A percentile compares a stretch with the other conserved stretches of the same genome.
Conservation (phyloP, 176 grass and related monocot species). For the Ampelocalamus luodianensis region DNA sequence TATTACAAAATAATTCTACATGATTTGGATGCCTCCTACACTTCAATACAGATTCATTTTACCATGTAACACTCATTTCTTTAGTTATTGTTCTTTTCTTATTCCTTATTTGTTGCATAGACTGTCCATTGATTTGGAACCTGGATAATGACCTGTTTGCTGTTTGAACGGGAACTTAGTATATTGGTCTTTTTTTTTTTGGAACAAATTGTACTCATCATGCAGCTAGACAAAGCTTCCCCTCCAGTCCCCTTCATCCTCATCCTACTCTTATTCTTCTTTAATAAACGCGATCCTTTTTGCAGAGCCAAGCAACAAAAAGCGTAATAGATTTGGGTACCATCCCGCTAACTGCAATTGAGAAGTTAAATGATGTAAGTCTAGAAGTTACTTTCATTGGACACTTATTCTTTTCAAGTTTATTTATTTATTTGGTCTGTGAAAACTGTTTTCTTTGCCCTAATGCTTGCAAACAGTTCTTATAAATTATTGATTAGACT, state of each 20-base stretch:
- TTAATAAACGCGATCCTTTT: slow-evolving; percentile 36
- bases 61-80: not conserved
- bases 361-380: slow-evolving; percentile 94
- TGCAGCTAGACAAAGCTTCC: not conserved
- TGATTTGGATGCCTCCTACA: not conserved
- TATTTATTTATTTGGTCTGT: not conserved
- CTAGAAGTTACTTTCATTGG: not conserved
- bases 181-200: not conserved
- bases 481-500: slow-evolving; percentile 34
- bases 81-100: not conserved
- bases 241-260: not conserved
- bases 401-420: slow-evolving; percentile 17
- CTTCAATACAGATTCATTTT: slow-evolving; percentile 15
- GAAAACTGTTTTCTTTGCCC: slow-evolving; percentile 18
- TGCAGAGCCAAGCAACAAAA: slow-evolving; percentile 75
- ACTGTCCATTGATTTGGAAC: slow-evolving; percentile 17
- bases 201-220: slow-evolving; percentile 6
- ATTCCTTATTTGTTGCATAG: not conserved
- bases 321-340: slow-evolving; percentile 80
- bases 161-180: not conserved
- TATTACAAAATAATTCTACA: not conserved
- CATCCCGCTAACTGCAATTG: slow-evolving; percentile 81
- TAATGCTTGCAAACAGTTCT: slow-evolving; percentile 35
- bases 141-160: slow-evolving; percentile 3
- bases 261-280: slow-evolving; percentile 3